phyloP scores from a whole-genome alignment of 306 rosid species.

The Cucumis melo region DNA sequence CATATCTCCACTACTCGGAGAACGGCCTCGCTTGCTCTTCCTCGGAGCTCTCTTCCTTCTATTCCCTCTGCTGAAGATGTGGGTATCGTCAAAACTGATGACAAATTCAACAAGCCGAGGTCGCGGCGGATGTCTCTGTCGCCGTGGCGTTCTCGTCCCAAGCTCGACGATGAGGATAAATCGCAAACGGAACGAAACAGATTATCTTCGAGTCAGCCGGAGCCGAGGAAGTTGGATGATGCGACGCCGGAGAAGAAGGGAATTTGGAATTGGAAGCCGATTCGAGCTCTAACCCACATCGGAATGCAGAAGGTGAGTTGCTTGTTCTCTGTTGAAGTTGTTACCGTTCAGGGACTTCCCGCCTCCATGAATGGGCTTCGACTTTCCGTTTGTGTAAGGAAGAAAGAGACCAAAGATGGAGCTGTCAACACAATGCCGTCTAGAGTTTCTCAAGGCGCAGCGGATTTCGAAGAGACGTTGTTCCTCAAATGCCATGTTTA shows the following conservation, averaged over 20 bases:
- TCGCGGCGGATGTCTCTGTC: conserved; percentile 73
- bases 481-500: conserved; percentile 73
- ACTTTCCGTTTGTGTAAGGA: conserved; percentile 62
- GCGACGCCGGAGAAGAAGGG: conserved; percentile 49
- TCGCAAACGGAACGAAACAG: conserved; percentile 5
- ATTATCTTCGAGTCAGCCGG: conserved; percentile 11
- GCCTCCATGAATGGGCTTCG: conserved; percentile 91
- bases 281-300: conserved; percentile 75
- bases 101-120: conserved; percentile 24
- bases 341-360: conserved; percentile 74
- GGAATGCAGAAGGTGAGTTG: conserved; percentile 73
- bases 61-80: conserved; percentile 33
- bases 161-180: conserved; percentile 29
- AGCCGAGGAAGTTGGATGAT: conserved; percentile 21
- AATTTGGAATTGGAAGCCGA: conserved; percentile 93
- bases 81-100: conserved; percentile 14
- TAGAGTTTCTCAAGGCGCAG: conserved; percentile 76
- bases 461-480: conserved; percentile 93
- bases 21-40: conserved; percentile 85
- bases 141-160: conserved; percentile 71
- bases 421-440: conserved; percentile 94
- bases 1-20: conserved; percentile 48
- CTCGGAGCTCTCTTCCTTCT: conserved; percentile 46
- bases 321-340: conserved; percentile 76
- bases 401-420: conserved; percentile 92